Base-by-base conservation (phyloP, 108 stramenopile species). In the Nannochloropsis gaditana region DNA sequence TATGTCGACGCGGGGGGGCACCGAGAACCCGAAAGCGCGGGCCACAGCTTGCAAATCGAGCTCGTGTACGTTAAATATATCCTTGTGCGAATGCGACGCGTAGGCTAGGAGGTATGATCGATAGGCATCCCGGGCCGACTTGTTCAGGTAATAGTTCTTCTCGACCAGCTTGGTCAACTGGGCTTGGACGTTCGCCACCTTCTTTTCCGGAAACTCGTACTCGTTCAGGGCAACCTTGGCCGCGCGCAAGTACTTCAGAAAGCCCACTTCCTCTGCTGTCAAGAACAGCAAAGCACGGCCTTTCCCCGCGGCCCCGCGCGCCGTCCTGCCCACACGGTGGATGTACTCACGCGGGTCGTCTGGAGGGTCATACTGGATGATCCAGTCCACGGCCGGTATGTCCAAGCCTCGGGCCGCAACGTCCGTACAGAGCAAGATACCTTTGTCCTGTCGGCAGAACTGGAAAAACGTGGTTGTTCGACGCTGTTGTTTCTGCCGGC, bases 341-440 rank as follows among this genome's bases (percentile, higher is more conserved):
- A 99, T 97, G 92, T 99, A 99, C 90, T 99, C 98, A 85, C 94
- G 93, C 2, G 98, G 96, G 92, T 99, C 97, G 90, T 98, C 98
- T 11, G 99, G 99, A 9, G 99, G 98, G 92, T 99, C 99, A 87
- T 95, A 99, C 91, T 99, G 99, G 11, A 93, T 84, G 85, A 99
- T 99, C 98, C 98, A 99, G 91, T 99, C 97, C 9, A 99, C 98
- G 9, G 93, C 85, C 9, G 98, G 98, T 59, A 99, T 98, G 88
- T 98, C 98, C 43, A 98, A 89, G 19, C 96, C 96, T 10, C 99
- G 93, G 41, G 98, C 99, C 31, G 98, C 97, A n/a, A 99, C 98
- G 87, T 99, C 99, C 21, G 99, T 99, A 92, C 97, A 98, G 44
- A 98, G 88, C 79, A 99, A 91, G 4, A 95, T 96, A 17, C 98